Percentiles rank a stretch among this genome's conserved stretches.
These are phyloP conservation scores for Candida orba DNA, from an alignment of 805 yeast species.

Conservation along the genomic window DNA sequence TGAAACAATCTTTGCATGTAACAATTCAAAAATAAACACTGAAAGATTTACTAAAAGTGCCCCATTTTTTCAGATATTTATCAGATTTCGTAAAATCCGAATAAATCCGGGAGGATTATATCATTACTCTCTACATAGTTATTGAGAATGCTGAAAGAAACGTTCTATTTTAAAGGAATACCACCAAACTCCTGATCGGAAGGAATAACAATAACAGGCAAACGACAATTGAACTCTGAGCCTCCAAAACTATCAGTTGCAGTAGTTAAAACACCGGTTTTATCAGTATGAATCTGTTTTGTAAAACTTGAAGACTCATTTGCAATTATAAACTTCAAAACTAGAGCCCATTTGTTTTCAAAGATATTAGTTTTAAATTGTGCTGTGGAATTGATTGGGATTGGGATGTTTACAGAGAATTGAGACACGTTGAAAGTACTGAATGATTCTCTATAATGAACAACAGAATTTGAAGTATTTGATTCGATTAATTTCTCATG, in stretches of 20 bases:
- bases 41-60: background rate
- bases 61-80: too few relatives aligned
- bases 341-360: constrained; percentile 31
- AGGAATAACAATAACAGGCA: constrained; percentile 41
- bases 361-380: constrained; percentile 35
- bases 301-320: constrained; percentile 11
- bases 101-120: background rate
- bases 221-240: constrained; percentile 33
- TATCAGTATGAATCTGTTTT: constrained; percentile 26
- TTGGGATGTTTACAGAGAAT: constrained; percentile 26
- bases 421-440: constrained; percentile 23
- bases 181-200: constrained; percentile 43
- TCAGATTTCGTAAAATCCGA: background rate
- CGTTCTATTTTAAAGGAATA: constrained; percentile 22
- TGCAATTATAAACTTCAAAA: constrained; percentile 29
- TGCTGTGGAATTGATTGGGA: constrained; percentile 29
- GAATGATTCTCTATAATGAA: constrained; percentile 26
- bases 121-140: background rate
- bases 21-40: background rate
- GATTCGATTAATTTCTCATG: constrained; percentile 4
- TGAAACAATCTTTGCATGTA: constrained; percentile 6
- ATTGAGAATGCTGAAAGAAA: background rate
- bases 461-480: constrained; percentile 5
- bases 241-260: constrained; percentile 32
- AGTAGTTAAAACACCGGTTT: constrained; percentile 27